Evolutionary conservation across 805 yeast genomes (phyloP), one percentile per base, ranked within the genome.

Genomic region (Wilhelminamyces savonicus): DNA sequence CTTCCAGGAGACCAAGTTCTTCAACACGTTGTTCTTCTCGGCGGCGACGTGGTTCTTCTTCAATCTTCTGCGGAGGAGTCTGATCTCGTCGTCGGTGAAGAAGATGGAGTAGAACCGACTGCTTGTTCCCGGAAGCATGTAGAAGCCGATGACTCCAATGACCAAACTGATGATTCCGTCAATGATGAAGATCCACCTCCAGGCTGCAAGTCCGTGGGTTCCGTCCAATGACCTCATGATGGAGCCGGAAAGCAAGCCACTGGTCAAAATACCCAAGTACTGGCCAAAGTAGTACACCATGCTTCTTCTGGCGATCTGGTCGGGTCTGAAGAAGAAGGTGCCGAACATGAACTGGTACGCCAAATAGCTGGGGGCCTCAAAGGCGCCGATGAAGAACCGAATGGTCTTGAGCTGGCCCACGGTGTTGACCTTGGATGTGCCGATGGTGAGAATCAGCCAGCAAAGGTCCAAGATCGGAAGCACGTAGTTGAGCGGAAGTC

Each of bases 121-220:
- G 5, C 86, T 85, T 13, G 82, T 78, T 28, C 85, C 86, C 7
- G 86, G 87, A 37, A 77, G 54, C 43, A 63, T 40, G 44, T 69
- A 72, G 34, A 66, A 61, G 0, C 82, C 82, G 29, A 72, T 35
- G 6, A 79, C 8, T 5, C 79, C 82, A 21, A 80, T 70, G 2
- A 65, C 74, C 16, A 78, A 44, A 4, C 81, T 73, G 28, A 81
- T 66, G 27, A 73, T 44, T 9, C 78, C 79, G 48, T 78, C 84
- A 37, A 81, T 65, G 27, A 81, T 72, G 44, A 76, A 80, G 48
- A 76, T 73, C 86, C 86, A 81, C 59, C 78, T 65, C 86, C 86
- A 81, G 9, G 83, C 76, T 7, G 66, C 64, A 9, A 72, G 54
- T 0, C 84, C 84, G 26, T 50, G 45, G 8, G 48, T 56, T 18